These are phyloP conservation scores for Adansonia gregorii DNA, from an alignment of 441 rosid genomes.

Conservation along the genomic window DNA sequence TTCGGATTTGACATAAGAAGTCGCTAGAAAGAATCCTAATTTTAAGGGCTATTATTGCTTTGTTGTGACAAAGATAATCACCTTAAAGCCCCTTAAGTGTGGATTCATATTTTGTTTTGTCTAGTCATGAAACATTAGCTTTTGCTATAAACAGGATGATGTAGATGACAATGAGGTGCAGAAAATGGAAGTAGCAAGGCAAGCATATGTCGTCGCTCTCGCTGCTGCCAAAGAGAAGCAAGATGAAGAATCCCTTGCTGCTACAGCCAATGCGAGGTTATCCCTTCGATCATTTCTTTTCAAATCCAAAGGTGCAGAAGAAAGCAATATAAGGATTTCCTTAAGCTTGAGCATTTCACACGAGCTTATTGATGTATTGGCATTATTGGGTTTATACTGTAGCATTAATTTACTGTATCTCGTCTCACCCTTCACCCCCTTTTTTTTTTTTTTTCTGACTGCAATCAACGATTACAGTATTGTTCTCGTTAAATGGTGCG, in stretches of 20 bases:
- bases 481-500: too few relatives aligned
- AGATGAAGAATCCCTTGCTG: conserved; percentile 76
- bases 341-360: conserved; percentile 18
- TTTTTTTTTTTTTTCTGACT: background rate
- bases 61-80: background rate
- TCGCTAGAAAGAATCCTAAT: background rate
- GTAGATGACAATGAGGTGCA: conserved; percentile 47
- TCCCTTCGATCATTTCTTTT: conserved; percentile 70
- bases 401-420: background rate
- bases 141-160: conserved; percentile 52
- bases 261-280: conserved; percentile 67
- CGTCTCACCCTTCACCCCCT: background rate
- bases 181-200: conserved; percentile 79
- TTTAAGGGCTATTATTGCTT: background rate
- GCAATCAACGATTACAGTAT: too few relatives aligned
- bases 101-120: background rate
- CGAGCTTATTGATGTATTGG: conserved; percentile 19
- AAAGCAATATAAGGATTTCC: conserved; percentile 26
- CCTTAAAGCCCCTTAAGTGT: background rate
- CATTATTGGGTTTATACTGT: conserved; percentile 17
- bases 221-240: conserved; percentile 63
- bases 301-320: conserved; percentile 33
- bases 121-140: background rate
- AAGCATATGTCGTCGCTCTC: conserved; percentile 68
- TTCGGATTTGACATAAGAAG: background rate